Evolutionary conservation across 1,284 basidiomycete species (phyloP).

Genomic region (Apiotrichum brassicae): DNA sequence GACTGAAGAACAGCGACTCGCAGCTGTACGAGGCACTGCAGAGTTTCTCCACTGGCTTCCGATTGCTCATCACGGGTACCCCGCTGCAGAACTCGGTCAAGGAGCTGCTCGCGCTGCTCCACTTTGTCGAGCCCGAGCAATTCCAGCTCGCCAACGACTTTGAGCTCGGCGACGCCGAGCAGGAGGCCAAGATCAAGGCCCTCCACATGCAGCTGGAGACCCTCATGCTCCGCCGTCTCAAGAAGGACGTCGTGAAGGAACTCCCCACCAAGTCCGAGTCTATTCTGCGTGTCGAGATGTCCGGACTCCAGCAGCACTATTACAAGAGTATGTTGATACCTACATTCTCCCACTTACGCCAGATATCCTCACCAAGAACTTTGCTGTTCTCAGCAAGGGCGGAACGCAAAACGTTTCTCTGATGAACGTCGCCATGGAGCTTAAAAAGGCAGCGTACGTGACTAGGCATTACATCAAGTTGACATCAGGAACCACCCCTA

Average conservation of each 20-base stretch:
- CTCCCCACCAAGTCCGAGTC: slow-evolving; percentile 97
- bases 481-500: slow-evolving; percentile 76
- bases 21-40: slow-evolving; percentile 92
- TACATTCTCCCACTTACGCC: slow-evolving; percentile 1
- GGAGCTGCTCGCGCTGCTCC: slow-evolving; percentile 93
- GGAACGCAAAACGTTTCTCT: slow-evolving; percentile 79
- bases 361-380: slow-evolving; percentile 95
- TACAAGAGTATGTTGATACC: slow-evolving; percentile 65
- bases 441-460: slow-evolving; percentile 78
- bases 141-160: slow-evolving; percentile 88
- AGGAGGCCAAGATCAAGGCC: slow-evolving; percentile 90
- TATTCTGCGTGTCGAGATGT: slow-evolving; percentile 97
- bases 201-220: slow-evolving; percentile 84
- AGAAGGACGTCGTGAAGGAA: slow-evolving; percentile 95
- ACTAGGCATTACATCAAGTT: neutral
- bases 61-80: slow-evolving; percentile 95
- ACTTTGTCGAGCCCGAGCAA: slow-evolving; percentile 97
- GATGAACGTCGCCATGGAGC: slow-evolving; percentile 91
- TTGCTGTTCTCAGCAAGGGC: slow-evolving; percentile 85
- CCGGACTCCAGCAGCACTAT: slow-evolving; percentile 91
- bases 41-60: slow-evolving; percentile 81
- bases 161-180: slow-evolving; percentile 85
- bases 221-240: slow-evolving; percentile 90
- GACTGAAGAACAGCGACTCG: slow-evolving; percentile 95
- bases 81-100: slow-evolving; percentile 99